Evolutionary conservation across 352 stramenopile species (phyloP), one percentile per base, ranked within the genome.

Genomic region (Paralagenidium karlingii): DNA sequence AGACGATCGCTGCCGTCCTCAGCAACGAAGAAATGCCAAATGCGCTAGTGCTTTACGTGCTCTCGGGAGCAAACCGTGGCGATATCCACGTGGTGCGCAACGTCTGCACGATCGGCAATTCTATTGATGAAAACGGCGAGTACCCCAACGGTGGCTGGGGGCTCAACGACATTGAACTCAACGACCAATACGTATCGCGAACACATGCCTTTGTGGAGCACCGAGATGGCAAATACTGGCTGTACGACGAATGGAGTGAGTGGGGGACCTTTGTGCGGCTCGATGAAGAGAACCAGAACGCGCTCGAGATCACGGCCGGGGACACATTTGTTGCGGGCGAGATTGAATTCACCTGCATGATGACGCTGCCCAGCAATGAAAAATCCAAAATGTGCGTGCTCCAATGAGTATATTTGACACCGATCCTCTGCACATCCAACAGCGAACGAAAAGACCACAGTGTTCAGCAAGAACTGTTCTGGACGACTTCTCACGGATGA

Each of bases 41-140:
- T 25, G 70, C 74, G 9, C 44, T 83, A 19, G 74, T 88, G 8
- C 34, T 85, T 30, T 88, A 88, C 49, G 61, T 83, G n/a, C 62
- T 88, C n/a, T 76, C 70, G 0, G 70, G 74, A 0, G 61, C 66
- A 5, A 81, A 88, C 25, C 68, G 74, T 12, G 74, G 74, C 12
- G 74, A 88, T 39, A 79, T 88, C 18, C 68, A 85, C 27, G 62
- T 88, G 5, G 71, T 88, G 5, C 58, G 62, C 3, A 82, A 85
- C 41, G 54, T 78, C 11, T 66, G 68, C 9, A 61, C 63, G 1
- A 54, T 88, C 19, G 74, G 74, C 5, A 7, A 20, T 20, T 8
- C 30, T 3, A 16, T 22, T 20, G 22, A 20, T 36, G 16, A 7
- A 36, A n/a, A n/a, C n/a, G n/a, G n/a, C n/a, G n/a, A n/a, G n/a